Base-by-base conservation (phyloP, 257 asterid genomes). In the Ilex aquifolium region DNA sequence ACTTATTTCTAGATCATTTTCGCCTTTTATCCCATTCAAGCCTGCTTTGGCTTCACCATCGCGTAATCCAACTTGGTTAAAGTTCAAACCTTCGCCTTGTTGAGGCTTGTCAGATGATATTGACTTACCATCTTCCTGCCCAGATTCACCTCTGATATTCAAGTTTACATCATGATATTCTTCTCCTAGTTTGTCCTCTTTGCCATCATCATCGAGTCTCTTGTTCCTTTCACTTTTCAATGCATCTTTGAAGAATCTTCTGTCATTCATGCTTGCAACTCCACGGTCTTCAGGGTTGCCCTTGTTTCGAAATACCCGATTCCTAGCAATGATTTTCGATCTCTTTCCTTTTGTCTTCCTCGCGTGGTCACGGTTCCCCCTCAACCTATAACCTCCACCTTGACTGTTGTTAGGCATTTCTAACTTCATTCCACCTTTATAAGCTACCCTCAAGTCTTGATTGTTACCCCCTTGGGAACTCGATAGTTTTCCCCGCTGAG, bases 281-380 rank as follows among this genome's bases (percentile, higher is more conserved):
- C 59, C 74, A 56, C 49, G 61, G n/a, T 15, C 58, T 31, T 52
- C 66, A 30, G 49, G 61, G 59, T 56, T 65, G 59, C 59, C 62
- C 32, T 46, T 67, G 51, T 53, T 14, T 21, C 11, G 5, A 10
- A 36, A 68, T 46, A 65, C 65, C 62, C 31, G 53, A 42, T 46
- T 66, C 57, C 54, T 69, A 59, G 61, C 50, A 51, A 65, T 60
- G 40, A 44, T 63, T 51, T 75, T 72, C 82, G 61, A 62, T 74
- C 83, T 75, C 70, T 74, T 85, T 54, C 78, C 80, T 63, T 65
- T 74, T 30, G 67, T 17, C 68, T 64, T 78, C 61, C 71, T 79
- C 67, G 63, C 58, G 50, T 69, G 56, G 29, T 70, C 44, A 10
- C 5, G 60, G 44, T 64, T 73, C 44, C 73, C 74, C 44, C 68